phyloP scores from a whole-genome alignment of 257 asterid species.

The Ophiorrhiza pumila region DNA sequence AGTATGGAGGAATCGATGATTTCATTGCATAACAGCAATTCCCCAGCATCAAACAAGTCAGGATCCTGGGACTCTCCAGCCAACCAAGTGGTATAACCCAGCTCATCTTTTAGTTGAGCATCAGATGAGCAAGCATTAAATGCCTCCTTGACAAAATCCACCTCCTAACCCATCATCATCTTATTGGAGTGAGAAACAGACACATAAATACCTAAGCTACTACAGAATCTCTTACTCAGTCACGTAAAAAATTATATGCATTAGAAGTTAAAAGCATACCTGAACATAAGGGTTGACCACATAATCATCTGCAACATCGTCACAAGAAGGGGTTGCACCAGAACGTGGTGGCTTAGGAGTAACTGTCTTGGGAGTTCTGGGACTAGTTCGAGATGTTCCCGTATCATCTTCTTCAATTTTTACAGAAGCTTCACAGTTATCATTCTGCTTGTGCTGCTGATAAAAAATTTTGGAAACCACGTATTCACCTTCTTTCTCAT shows the following conservation, averaged over 20 bases:
- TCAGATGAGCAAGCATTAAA: slow-evolving; percentile 20
- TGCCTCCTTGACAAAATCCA: slow-evolving; percentile 29
- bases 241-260: not conserved
- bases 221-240: not conserved
- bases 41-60: slow-evolving; percentile 22
- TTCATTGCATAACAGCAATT: slow-evolving; percentile 46
- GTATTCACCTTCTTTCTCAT: slow-evolving; percentile 62
- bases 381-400: slow-evolving; percentile 35
- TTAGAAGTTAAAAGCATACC: slow-evolving; percentile 41
- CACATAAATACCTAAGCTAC: not conserved
- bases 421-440: slow-evolving; percentile 24
- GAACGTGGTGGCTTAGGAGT: slow-evolving; percentile 61
- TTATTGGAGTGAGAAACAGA: not conserved
- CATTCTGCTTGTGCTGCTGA: slow-evolving; percentile 57
- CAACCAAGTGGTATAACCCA: slow-evolving; percentile 30
- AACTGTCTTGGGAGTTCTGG: slow-evolving; percentile 64
- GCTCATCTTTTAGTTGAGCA: slow-evolving; percentile 34
- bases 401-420: slow-evolving; percentile 42
- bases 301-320: slow-evolving; percentile 33
- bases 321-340: slow-evolving; percentile 46
- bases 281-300: slow-evolving; percentile 25
- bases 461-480: slow-evolving; percentile 75
- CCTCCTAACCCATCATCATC: slow-evolving; percentile 31
- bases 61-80: slow-evolving; percentile 39
- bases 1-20: slow-evolving; percentile 22